A percentile compares a stretch with the other conserved stretches of the same genome.
These are phyloP conservation scores for Centella asiatica DNA, from an alignment of 129 eudicot genomes.

Conservation along the genomic window DNA sequence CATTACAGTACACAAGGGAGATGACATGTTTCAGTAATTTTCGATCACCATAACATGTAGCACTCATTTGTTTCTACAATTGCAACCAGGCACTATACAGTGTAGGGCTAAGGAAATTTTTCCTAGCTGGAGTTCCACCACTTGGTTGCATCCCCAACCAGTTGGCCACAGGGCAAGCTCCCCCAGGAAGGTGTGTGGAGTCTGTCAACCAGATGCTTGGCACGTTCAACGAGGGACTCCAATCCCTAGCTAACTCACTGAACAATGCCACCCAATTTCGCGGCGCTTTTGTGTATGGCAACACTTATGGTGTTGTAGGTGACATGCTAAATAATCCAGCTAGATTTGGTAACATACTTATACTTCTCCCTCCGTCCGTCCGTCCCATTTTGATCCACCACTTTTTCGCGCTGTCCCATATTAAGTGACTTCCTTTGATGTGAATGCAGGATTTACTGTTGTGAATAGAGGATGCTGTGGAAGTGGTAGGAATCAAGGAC, in stretches of 20 bases:
- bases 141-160: conserved; percentile 88
- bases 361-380: not conserved
- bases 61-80: not conserved
- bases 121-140: conserved; percentile 64
- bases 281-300: conserved; percentile 69
- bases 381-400: not conserved
- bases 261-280: conserved; percentile 75
- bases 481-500: conserved; percentile 66
- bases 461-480: conserved; percentile 74
- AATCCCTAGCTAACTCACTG: conserved; percentile 35
- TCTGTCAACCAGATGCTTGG: conserved; percentile 74
- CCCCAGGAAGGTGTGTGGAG: conserved; percentile 78
- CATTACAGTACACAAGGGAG: no score
- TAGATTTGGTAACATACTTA: conserved; percentile 38
- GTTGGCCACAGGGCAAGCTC: conserved; percentile 66
- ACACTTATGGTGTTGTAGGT: conserved; percentile 64
- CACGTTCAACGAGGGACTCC: conserved; percentile 68
- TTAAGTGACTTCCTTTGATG: not conserved
- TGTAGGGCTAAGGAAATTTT: conserved; percentile 68
- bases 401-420: no score
- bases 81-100: conserved; percentile 52
- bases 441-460: conserved; percentile 50
- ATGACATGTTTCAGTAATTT: no score
- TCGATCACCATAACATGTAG: no score
- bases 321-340: conserved; percentile 75